phyloP scores from a whole-genome alignment of 345 rosid species.

The Boechera divaricarpa region DNA sequence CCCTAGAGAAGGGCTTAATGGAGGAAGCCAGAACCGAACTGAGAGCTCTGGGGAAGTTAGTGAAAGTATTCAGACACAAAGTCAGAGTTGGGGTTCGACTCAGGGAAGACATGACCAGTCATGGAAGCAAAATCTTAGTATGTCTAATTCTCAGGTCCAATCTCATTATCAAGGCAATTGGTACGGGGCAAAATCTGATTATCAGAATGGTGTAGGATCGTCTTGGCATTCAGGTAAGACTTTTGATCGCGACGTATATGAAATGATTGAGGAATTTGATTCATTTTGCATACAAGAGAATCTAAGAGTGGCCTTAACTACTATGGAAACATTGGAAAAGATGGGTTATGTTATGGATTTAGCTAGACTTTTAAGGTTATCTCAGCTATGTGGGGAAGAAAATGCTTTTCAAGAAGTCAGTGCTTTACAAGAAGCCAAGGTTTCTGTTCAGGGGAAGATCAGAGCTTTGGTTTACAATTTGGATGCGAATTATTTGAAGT shows the following conservation, averaged over 20 bases:
- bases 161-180: slow-evolving; percentile 24
- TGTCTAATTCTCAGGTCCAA: background rate
- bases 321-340: slow-evolving; percentile 52
- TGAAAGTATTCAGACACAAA: background rate
- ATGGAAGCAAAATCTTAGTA: slow-evolving; percentile 18
- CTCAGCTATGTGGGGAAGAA: slow-evolving; percentile 63
- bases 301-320: slow-evolving; percentile 57
- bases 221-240: slow-evolving; percentile 38
- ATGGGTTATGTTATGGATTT: slow-evolving; percentile 55
- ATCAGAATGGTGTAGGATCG: slow-evolving; percentile 19
- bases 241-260: slow-evolving; percentile 35
- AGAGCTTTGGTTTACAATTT: slow-evolving; percentile 45
- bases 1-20: slow-evolving; percentile 28
- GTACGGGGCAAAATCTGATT: slow-evolving; percentile 25
- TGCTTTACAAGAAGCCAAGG: slow-evolving; percentile 60
- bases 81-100: slow-evolving; percentile 25
- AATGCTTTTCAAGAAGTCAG: slow-evolving; percentile 54
- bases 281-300: slow-evolving; percentile 53
- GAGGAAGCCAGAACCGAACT: background rate
- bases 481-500: slow-evolving; percentile 40
- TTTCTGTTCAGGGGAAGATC: slow-evolving; percentile 28
- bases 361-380: slow-evolving; percentile 50
- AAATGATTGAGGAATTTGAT: slow-evolving; percentile 53
- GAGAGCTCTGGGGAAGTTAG: slow-evolving; percentile 24
- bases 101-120: background rate